phyloP scores from a whole-genome alignment of 345 rosid species.

The Eutrema yunnanense region DNA sequence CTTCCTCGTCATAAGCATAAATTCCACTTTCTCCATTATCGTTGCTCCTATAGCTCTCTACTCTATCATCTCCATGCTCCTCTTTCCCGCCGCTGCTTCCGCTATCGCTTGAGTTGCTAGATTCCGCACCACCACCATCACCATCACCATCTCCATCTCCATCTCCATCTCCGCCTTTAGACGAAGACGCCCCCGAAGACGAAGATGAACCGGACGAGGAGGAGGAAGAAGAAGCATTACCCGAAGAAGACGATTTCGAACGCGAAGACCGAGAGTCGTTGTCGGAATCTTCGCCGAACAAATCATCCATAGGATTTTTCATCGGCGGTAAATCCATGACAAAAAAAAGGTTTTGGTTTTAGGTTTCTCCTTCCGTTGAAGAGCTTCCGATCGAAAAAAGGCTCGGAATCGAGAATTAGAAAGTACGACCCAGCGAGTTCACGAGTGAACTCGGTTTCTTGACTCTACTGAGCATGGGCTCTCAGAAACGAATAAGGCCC shows the following conservation, averaged over 20 bases:
- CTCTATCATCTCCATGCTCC: conserved; percentile 35
- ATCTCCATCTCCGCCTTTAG: conserved; percentile 18
- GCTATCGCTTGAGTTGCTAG: conserved; percentile 47
- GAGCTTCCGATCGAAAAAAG: conserved; percentile 16
- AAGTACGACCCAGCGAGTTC: conserved; percentile 12
- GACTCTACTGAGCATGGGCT: not conserved
- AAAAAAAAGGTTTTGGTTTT: not conserved
- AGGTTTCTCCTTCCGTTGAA: not conserved
- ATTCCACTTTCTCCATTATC: conserved; percentile 12
- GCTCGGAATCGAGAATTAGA: not conserved
- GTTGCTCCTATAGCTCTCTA: conserved; percentile 24
- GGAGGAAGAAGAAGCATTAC: conserved; percentile 48
- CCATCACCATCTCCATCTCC: conserved; percentile 20
- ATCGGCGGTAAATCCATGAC: conserved; percentile 12
- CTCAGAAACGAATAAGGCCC: not conserved
- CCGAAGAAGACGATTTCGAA: conserved; percentile 38
- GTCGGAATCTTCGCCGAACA: conserved; percentile 46
- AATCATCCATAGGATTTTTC: conserved; percentile 22
- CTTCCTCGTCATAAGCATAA: conserved; percentile 32
- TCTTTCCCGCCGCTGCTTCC: conserved; percentile 41
- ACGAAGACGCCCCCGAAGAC: conserved; percentile 24
- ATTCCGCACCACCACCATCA: conserved; percentile 33
- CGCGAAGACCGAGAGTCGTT: conserved; percentile 42
- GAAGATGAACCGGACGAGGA: conserved; percentile 41
- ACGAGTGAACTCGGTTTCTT: conserved; percentile 2